These are phyloP conservation scores for Fusarium drepaniforme DNA, from an alignment of 2,329 filamentous ascomycete genomes.

Conservation along the genomic window DNA sequence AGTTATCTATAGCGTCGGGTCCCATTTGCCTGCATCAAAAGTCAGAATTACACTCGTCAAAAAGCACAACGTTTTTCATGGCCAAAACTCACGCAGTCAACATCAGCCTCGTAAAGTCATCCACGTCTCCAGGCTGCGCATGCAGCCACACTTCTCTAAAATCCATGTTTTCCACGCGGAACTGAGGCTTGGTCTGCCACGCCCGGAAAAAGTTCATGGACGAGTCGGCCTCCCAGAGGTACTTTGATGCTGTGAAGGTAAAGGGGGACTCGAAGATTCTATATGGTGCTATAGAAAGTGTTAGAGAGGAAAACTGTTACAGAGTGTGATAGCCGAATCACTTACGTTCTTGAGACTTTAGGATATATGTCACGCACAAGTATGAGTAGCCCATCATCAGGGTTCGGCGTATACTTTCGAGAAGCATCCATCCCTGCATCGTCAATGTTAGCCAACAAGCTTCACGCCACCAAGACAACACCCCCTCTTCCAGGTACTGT, in stretches of 20 bases:
- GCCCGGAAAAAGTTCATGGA: conserved; percentile 57
- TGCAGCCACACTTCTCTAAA: conserved; percentile 54
- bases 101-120: conserved; percentile 55
- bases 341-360: conserved; percentile 50
- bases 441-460: background rate
- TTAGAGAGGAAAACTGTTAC: conserved; percentile 15
- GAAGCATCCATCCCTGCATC: conserved; percentile 54
- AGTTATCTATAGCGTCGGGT: conserved; percentile 51
- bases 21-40: conserved; percentile 48
- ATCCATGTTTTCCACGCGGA: conserved; percentile 48
- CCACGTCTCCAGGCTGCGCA: conserved; percentile 51
- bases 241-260: conserved; percentile 54
- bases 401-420: conserved; percentile 57
- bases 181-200: conserved; percentile 59
- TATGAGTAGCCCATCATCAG: conserved; percentile 49
- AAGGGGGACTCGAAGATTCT: conserved; percentile 30
- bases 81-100: conserved; percentile 51
- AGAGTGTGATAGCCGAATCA: background rate
- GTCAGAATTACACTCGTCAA: conserved; percentile 2
- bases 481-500: background rate
- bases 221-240: conserved; percentile 57
- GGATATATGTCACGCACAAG: conserved; percentile 49
- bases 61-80: background rate
- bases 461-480: background rate
- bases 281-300: conserved; percentile 23